phyloP scores from a whole-genome alignment of 2,329 filamentous ascomycete species.

The Macrophomina tecta region DNA sequence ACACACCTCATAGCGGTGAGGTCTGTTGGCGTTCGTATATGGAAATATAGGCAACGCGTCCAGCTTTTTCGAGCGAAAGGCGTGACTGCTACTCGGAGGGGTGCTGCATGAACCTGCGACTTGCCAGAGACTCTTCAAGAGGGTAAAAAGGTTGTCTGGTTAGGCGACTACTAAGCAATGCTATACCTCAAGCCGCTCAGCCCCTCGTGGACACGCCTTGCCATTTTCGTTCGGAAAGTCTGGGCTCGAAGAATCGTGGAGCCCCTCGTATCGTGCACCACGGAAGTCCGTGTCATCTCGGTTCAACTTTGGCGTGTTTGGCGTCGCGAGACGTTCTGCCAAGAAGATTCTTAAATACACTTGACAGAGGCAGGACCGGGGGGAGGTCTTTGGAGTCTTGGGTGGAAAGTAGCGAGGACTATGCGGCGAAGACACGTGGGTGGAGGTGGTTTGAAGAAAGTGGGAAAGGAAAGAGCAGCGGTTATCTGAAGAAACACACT shows the following conservation, averaged over 20 bases:
- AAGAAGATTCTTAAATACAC: constrained; percentile 11
- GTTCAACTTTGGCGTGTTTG: constrained; percentile 10
- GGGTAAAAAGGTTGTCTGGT: background rate
- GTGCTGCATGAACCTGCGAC: background rate
- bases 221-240: constrained; percentile 1
- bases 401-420: background rate
- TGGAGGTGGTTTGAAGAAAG: constrained; percentile 14
- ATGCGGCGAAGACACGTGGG: constrained; percentile 7
- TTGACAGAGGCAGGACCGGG: constrained; percentile 4
- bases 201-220: background rate
- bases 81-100: background rate
- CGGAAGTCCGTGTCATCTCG: constrained; percentile 25
- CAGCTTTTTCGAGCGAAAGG: background rate
- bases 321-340: constrained; percentile 7
- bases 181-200: background rate
- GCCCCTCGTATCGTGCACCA: constrained; percentile 6
- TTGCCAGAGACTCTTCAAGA: background rate
- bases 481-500: background rate
- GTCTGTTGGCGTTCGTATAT: background rate
- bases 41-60: background rate
- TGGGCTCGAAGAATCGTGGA: background rate
- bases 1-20: constrained; percentile 14
- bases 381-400: background rate
- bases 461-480: background rate
- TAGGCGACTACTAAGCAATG: constrained; percentile 16